Evolutionary conservation across 768 basidiomycete genomes (phyloP), one percentile per base, ranked within the genome.

Genomic region (Mycena rebaudengoi): DNA sequence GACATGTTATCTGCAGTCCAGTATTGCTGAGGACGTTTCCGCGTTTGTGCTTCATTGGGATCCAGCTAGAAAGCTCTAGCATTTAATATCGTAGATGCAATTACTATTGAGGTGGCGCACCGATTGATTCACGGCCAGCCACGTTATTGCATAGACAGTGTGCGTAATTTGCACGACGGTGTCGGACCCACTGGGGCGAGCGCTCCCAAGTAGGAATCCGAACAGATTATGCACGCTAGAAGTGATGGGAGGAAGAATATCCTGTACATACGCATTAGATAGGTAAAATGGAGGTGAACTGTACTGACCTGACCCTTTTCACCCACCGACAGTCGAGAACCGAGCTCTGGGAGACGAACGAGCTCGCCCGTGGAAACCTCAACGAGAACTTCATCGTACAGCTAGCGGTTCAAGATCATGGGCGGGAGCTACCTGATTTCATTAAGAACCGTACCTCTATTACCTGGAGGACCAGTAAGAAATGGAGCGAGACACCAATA

Each of bases 91-190:
- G n/a, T n/a, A n/a, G n/a, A n/a, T n/a, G n/a, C n/a, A n/a, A 53
- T 20, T 35, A 39, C 52, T 44, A 40, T 26, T 41, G 70, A 28
- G 28, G 49, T 14, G 29, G 73, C 88, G 56, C 71, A 94, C 95
- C 54, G 86, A 84, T 80, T 97, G 95, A 65, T 94, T 95, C 54
- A 97, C 79, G 20, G 94, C 95, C 5, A 95, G 81, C 95, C 95
- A 97, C 48, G 89, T 85, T 45, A 97, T 79, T 14, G 91, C 92
- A 64, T 95, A 85, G 39, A 91, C 89, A 16, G 87, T 91, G 60
- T 93, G 94, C 64, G 85, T 87, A 26, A 95, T 84, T 23, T 85
- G 83, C 33, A 95, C 79, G 28, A 95, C 90, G 1, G 87, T 89
- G 61, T 92, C 91, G 14, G 78, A 76, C 14, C 70, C 71, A 37